Evolutionary conservation across 768 basidiomycete species (phyloP), one percentile per base, ranked within the genome.

Genomic region (Phlebiopsis flavidoalba): DNA sequence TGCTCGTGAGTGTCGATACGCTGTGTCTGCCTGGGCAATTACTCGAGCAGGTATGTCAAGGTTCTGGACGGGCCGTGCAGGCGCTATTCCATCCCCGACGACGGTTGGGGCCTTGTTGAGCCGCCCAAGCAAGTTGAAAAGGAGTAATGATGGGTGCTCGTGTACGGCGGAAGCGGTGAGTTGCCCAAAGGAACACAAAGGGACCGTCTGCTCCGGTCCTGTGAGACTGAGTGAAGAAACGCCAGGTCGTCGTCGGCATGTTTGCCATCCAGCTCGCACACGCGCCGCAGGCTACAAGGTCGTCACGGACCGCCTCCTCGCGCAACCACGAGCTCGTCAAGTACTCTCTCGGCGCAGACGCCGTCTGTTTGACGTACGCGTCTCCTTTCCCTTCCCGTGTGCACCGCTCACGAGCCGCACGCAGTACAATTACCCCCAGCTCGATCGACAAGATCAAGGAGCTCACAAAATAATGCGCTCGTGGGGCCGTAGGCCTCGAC

Each of bases 301-400:
- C 59, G 65, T 75, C 52, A 67, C 75, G 5, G n/a, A 71, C 71
- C 26, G 68, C 72, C 35, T 77, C 76, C 1, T 70, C 71, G 8
- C 66, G 68, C 45, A 75, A 76, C 57, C 71, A 69, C 61, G 74
- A 71, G 19, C 69, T 77, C 22, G 66, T 75, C 59, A 74, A 72
- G 63, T 64, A n/a, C n/a, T n/a, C 71, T 0, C 69, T 74, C 52
- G 77, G 77, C 11, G 77, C 78, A 11, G 69, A 73, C 51, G 69
- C 67, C 8, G 74, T 75, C 17, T n/a, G n/a, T 60, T 71, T 51
- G 67, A 73, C 62, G 67, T 69, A 24, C 26, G 59, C 55, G n/a
- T n/a, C 37, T 55, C 17, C 50, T 12, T 14, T n/a, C 21, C 11
- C 22, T 19, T 8, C 31, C 72, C 71, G 3, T 63, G 65, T 19